These are phyloP conservation scores for Silene noctiflora DNA, from an alignment of 179 eudicot genomes.

Conservation along the genomic window DNA sequence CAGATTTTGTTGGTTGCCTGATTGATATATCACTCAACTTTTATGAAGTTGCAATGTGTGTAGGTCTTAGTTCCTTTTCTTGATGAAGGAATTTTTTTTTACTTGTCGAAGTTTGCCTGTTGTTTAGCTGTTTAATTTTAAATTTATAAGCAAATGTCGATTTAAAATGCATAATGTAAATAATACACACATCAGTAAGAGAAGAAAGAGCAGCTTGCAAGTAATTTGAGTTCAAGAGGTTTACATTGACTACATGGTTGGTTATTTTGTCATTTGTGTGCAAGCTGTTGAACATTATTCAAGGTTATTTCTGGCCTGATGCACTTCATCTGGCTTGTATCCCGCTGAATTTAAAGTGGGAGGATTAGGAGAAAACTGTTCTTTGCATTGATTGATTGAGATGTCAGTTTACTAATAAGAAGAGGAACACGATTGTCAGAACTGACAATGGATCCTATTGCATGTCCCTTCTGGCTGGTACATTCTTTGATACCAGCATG, in stretches of 20 bases:
- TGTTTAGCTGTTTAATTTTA: no score
- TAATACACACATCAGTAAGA: neutral
- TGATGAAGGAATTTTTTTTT: neutral
- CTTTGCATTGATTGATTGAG: no score
- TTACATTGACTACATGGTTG: neutral
- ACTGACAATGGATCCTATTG: neutral
- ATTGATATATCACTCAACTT: neutral
- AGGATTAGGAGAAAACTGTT: neutral
- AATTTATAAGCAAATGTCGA: neutral
- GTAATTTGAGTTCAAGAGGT: neutral
- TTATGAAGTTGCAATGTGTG: neutral
- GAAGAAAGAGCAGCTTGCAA: neutral
- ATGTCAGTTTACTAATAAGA: no score
- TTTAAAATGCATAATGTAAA: neutral
- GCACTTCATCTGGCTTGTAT: neutral
- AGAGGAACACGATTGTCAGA: no score
- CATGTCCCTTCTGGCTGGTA: neutral
- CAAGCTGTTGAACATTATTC: neutral
- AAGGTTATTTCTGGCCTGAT: neutral
- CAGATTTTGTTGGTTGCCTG: neutral
- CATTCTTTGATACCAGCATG: neutral
- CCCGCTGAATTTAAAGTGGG: neutral
- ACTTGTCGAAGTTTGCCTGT: neutral
- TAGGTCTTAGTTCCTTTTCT: neutral
- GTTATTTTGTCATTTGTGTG: neutral